phyloP scores from a whole-genome alignment of 768 basidiomycete species.

The Lactifluus subvellereus region DNA sequence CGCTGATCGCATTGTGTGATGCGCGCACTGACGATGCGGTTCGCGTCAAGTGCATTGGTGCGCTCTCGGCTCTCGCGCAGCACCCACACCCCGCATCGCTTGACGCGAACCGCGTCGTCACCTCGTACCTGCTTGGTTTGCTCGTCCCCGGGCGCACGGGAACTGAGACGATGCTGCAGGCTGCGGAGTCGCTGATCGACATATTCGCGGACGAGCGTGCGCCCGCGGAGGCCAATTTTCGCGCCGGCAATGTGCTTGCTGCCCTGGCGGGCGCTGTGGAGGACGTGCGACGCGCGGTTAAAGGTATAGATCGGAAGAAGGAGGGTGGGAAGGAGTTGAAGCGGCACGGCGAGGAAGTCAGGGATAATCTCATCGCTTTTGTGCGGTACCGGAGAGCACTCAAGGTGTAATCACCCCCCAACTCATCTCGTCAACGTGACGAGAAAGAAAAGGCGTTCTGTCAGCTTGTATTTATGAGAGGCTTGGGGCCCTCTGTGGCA shows the following conservation, averaged over 20 bases:
- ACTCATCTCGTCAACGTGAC: no score
- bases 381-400: slow-evolving; percentile 64
- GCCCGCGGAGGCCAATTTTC: slow-evolving; percentile 79
- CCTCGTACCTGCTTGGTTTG: slow-evolving; percentile 59
- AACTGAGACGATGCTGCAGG: slow-evolving; percentile 71
- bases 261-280: slow-evolving; percentile 55
- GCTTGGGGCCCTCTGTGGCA: neutral
- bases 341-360: slow-evolving; percentile 66
- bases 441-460: neutral
- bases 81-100: slow-evolving; percentile 45
- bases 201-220: slow-evolving; percentile 86
- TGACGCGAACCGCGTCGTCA: slow-evolving; percentile 63
- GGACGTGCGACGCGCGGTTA: slow-evolving; percentile 55
- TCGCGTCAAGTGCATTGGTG: slow-evolving; percentile 75
- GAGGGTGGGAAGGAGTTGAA: slow-evolving; percentile 61
- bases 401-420: slow-evolving; percentile 30
- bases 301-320: slow-evolving; percentile 59
- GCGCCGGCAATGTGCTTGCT: slow-evolving; percentile 50
- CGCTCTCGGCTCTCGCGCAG: slow-evolving; percentile 81
- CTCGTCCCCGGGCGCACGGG: slow-evolving; percentile 39
- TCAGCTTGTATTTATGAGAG: neutral
- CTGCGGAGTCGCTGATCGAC: slow-evolving; percentile 79
- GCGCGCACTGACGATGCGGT: slow-evolving; percentile 47
- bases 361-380: slow-evolving; percentile 72
- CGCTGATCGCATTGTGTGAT: slow-evolving; percentile 62